Base-by-base conservation (phyloP, 352 stramenopile genomes). In the Phytophthora cryptogea region DNA sequence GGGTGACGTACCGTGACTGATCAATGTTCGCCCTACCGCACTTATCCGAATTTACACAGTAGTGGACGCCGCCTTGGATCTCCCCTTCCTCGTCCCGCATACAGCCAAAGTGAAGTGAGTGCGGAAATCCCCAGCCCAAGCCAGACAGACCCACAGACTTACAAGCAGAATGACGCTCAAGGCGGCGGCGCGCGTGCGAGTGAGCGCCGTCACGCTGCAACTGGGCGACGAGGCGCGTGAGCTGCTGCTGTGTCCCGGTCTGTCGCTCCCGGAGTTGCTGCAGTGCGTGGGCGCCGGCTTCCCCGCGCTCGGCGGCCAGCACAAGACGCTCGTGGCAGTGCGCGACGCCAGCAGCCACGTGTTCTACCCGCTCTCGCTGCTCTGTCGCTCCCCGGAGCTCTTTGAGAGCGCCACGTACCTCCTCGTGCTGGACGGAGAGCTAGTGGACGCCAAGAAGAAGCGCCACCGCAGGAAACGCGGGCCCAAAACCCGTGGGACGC, bases 341-440 rank as follows among this genome's bases (percentile, higher is more conserved):
- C 46, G 35, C 13, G 59, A 71, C 47, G 59, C 43, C 37, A 59
- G 55, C 37, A 72, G 54, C 33, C 45, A 66, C 66, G 69, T 90
- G 8, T 70, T 90, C 32, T 92, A 85, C 53, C 83, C 85, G 54
- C 57, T 90, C 26, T 92, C 85, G 58, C 70, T 94, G 30, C 51
- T 94, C 31, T 70, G 71, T 20, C 72, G 62, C 45, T 72, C 72
- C 20, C 83, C 83, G 0, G 63, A 72, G 48, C 49, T 82, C 6
- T 94, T 94, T 54, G 67, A 79, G 27, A 44, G 57, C 41, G 78
- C 66, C 3, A 44, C 51, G 47, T 88, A 80, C 47, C 51, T 85
- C 28, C 45, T 92, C 2, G 61, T 92, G 47, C 45, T 59, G 17
- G 62, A 71, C 9, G 54, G 27, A 8, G 69, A 66, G 9, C 28